Percentiles rank a stretch among this genome's conserved stretches.
phyloP scores from a whole-genome alignment of 805 yeast genomes.

The Komagataella phaffii region DNA sequence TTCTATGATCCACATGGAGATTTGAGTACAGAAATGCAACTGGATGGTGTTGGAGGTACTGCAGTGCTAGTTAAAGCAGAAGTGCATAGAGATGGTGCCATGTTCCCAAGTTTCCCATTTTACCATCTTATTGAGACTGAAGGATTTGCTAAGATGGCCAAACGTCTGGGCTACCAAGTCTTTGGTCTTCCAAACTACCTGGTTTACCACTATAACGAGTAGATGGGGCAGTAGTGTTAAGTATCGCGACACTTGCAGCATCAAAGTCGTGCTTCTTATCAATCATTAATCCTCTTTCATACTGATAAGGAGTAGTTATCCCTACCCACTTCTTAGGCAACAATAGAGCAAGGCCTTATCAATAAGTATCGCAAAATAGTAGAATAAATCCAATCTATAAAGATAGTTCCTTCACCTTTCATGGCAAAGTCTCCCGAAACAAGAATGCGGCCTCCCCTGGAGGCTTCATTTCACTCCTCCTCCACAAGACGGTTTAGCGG shows the following conservation, averaged over 20 bases:
- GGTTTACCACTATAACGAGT: slow-evolving; percentile 85
- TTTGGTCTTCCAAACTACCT: slow-evolving; percentile 90
- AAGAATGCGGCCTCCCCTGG: background rate
- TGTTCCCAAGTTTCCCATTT: slow-evolving; percentile 98
- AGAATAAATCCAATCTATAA: background rate
- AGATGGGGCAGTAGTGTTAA: slow-evolving; percentile 3
- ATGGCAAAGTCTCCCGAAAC: background rate
- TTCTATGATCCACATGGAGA: slow-evolving; percentile 60
- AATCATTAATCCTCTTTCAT: background rate
- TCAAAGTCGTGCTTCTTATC: background rate
- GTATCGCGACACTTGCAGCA: background rate
- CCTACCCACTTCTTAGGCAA: background rate
- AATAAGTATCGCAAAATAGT: background rate
- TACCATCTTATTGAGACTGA: slow-evolving; percentile 95
- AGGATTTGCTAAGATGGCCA: slow-evolving; percentile 98
- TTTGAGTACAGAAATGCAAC: slow-evolving; percentile 52
- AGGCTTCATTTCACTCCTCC: background rate
- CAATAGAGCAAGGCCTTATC: background rate
- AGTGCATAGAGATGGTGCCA: slow-evolving; percentile 98
- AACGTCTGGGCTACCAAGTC: slow-evolving; percentile 81
- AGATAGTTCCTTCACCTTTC: background rate
- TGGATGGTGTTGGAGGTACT: slow-evolving; percentile 98
- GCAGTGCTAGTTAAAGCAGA: slow-evolving; percentile 93
- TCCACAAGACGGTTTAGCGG: background rate
- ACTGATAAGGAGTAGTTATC: background rate